Evolutionary conservation across 202 grass and related monocot genomes (phyloP).

Genomic region (Carex arenaria): DNA sequence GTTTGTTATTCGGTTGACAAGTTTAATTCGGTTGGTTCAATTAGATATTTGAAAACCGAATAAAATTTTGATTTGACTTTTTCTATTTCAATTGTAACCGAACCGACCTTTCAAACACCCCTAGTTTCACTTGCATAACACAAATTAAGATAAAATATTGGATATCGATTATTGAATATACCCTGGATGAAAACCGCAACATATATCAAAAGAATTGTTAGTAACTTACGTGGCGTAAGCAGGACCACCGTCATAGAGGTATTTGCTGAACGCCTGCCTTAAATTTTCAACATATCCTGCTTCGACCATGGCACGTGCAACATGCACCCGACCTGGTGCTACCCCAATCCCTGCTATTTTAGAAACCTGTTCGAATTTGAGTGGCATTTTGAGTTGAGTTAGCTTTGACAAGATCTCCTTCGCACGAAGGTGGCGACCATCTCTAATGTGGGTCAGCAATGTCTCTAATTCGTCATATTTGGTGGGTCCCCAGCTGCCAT

Average conservation of each 20-base stretch:
- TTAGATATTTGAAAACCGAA: no score
- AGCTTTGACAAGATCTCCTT: constrained; percentile 68
- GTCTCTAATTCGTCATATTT: constrained; percentile 52
- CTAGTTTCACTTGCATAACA: no score
- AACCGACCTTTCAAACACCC: no score
- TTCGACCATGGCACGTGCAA: constrained; percentile 74
- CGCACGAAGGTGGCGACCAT: constrained; percentile 53
- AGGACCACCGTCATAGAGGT: constrained; percentile 70
- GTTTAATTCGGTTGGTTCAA: no score
- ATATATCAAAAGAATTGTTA: neutral
- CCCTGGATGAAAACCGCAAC: neutral
- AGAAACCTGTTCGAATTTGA: constrained; percentile 55
- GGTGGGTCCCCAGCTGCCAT: constrained; percentile 50
- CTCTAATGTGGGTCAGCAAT: constrained; percentile 54
- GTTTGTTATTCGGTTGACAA: no score
- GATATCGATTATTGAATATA: neutral
- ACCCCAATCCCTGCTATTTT: constrained; percentile 65
- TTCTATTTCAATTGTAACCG: no score
- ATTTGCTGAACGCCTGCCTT: constrained; percentile 69
- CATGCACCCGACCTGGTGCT: constrained; percentile 66
- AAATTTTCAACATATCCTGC: constrained; percentile 72
- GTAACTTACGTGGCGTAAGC: constrained; percentile 67
- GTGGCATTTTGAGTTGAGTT: constrained; percentile 42
- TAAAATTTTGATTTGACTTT: no score
- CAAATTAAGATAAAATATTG: neutral